Evolutionary conservation across 176 grass and related monocot genomes (phyloP), one percentile per base, ranked within the genome.

Genomic region (bread wheat (Triticum aestivum)): DNA sequence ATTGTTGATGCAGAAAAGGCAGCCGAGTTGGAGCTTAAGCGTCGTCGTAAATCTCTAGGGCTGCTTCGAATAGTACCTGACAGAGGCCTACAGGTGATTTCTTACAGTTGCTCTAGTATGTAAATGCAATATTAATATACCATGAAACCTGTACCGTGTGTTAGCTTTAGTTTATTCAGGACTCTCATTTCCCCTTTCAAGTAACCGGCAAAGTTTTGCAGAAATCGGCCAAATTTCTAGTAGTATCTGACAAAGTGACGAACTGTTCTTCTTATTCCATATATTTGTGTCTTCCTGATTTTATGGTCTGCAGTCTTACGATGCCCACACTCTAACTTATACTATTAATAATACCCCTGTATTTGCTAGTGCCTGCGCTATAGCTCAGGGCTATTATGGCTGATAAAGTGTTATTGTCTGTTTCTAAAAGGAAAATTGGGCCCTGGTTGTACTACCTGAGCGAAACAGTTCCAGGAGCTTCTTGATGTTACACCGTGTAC

Each of bases 31-130:
- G 97, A 99, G 89, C 86, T 96, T 85, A 86, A 82, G 30, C 85
- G 89, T 9, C 94, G 92, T 63, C 89, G 94, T 83, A 99, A 93
- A 93, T 70, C 88, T 89, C 94, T 99, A 8, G 97, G 94, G 29
- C 64, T 70, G 35, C 90, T 96, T 42, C 89, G 82, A 90, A 83
- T 96, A 77, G 92, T 99, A 42, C 54, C 87, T 52, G 97, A 89
- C 61, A 96, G 97, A 89, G 97, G 94, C 44, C 90, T 99, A 78
- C 90, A 99, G 97, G 97, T 98, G 82, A 69, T 56, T 89, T 76
- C 12, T 73, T 89, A 9, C 23, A 75, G 80, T 42, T 82, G 33
- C 21, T 86, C 15, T 75, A 63, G 5, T 84, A 33, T 84, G 17
- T 61, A 30, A 58, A 58, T 58, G 54, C 4, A 0, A 58, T 58